phyloP scores from a whole-genome alignment of 1,284 basidiomycete species.

The Neonothopanus nambi region DNA sequence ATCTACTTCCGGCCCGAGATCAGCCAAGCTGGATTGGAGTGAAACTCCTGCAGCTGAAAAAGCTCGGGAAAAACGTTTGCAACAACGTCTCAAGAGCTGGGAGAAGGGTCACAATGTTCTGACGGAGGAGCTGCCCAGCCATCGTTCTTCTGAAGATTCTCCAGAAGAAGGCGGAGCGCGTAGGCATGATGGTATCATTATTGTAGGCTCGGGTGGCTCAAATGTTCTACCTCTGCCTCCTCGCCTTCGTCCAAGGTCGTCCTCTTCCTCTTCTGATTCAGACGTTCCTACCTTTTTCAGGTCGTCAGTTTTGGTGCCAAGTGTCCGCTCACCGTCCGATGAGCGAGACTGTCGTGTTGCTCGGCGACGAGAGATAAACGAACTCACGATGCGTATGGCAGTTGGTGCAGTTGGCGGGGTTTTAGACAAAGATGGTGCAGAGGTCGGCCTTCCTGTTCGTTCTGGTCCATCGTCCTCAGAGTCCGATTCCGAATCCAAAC shows the following conservation, averaged over 20 bases:
- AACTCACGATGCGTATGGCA: slow-evolving; percentile 77
- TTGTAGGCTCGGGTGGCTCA: slow-evolving; percentile 40
- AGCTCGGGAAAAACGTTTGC: slow-evolving; percentile 67
- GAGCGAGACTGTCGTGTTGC: slow-evolving; percentile 63
- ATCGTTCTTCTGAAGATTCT: slow-evolving; percentile 38
- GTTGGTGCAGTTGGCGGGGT: slow-evolving; percentile 72
- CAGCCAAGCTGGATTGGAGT: slow-evolving; percentile 50
- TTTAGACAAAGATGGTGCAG: slow-evolving; percentile 44
- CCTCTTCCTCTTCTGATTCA: slow-evolving; percentile 25
- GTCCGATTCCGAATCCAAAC: background rate
- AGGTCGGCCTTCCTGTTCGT: slow-evolving; percentile 11
- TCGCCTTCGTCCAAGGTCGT: too few species aligned
- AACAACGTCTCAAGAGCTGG: slow-evolving; percentile 70
- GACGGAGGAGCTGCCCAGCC: slow-evolving; percentile 58
- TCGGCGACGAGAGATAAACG: slow-evolving; percentile 74
- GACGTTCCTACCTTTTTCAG: slow-evolving; percentile 61
- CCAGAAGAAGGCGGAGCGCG: slow-evolving; percentile 33
- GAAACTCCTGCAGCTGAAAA: slow-evolving; percentile 66
- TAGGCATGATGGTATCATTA: slow-evolving; percentile 46
- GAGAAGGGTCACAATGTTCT: slow-evolving; percentile 57
- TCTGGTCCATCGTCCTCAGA: slow-evolving; percentile 1
- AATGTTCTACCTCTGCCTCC: background rate
- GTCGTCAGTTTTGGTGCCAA: slow-evolving; percentile 71
- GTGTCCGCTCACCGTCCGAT: slow-evolving; percentile 49
- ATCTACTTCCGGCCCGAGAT: slow-evolving; percentile 22